phyloP scores from a whole-genome alignment of 148 eudicot genomes.

The Vaccinium darrowii region DNA sequence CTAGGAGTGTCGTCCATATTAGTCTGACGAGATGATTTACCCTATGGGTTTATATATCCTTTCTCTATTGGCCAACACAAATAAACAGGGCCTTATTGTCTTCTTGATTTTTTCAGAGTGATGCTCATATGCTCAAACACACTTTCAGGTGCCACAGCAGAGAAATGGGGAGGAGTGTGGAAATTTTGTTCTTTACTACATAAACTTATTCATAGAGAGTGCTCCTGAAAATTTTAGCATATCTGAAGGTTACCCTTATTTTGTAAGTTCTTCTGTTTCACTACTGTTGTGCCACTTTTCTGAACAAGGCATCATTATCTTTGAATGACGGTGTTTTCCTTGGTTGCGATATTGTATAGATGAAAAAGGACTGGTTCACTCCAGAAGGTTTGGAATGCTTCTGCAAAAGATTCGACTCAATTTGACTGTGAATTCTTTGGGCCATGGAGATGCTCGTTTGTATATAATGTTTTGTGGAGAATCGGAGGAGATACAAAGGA shows the following conservation, averaged over 20 bases:
- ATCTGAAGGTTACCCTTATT: slow-evolving; percentile 41
- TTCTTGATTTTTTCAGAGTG: neutral
- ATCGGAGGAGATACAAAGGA: neutral
- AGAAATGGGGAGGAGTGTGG: slow-evolving; percentile 52
- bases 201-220: slow-evolving; percentile 39
- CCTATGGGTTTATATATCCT: neutral
- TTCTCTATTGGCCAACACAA: neutral
- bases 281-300: neutral
- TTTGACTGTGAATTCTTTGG: neutral
- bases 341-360: slow-evolving; percentile 26
- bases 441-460: neutral
- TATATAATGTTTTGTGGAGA: neutral
- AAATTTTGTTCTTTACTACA: slow-evolving; percentile 53
- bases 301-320: neutral
- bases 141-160: slow-evolving; percentile 71
- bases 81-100: neutral
- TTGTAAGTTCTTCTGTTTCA: slow-evolving; percentile 37
- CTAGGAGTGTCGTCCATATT: too few species aligned
- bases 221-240: slow-evolving; percentile 48
- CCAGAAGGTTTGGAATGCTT: slow-evolving; percentile 42
- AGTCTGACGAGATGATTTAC: neutral
- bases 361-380: slow-evolving; percentile 47
- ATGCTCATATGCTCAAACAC: neutral
- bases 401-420: slow-evolving; percentile 30
- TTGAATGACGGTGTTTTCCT: neutral